Conservation (phyloP, 2,329 filamentous ascomycete genomes). For the Pyricularia sp. region DNA sequence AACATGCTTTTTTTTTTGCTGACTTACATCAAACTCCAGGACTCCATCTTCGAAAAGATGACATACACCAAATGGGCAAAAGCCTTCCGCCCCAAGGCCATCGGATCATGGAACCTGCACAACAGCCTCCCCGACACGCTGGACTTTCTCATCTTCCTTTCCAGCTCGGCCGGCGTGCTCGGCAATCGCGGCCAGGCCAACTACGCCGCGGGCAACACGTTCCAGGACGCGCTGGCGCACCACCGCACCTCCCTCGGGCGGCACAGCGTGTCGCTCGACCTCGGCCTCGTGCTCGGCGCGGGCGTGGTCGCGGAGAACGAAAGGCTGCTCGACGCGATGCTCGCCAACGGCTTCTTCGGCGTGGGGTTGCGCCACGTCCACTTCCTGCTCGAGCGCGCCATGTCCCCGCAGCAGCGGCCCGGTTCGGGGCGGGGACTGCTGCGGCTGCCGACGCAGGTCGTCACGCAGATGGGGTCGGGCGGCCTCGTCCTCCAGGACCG, state of each 20-base stretch:
- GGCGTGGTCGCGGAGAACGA: slow-evolving; percentile 41
- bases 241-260: slow-evolving; percentile 15
- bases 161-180: slow-evolving; percentile 40
- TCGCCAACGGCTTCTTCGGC: slow-evolving; percentile 39
- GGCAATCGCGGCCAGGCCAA: slow-evolving; percentile 45
- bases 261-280: slow-evolving; percentile 33
- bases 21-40: slow-evolving; percentile 13
- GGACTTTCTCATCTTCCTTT: slow-evolving; percentile 38
- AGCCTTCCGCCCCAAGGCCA: slow-evolving; percentile 33
- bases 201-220: slow-evolving; percentile 42
- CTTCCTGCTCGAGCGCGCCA: slow-evolving; percentile 31
- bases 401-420: slow-evolving; percentile 16
- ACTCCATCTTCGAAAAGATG: slow-evolving; percentile 37
- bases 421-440: slow-evolving; percentile 12
- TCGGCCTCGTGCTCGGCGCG: slow-evolving; percentile 38
- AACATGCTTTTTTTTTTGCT: no score
- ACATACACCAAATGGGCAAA: slow-evolving; percentile 27
- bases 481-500: slow-evolving; percentile 38
- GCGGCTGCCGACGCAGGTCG: slow-evolving; percentile 30
- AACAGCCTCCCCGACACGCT: slow-evolving; percentile 18
- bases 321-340: slow-evolving; percentile 31
- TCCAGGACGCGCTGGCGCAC: slow-evolving; percentile 33
- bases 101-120: slow-evolving; percentile 36
- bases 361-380: slow-evolving; percentile 37
- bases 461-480: slow-evolving; percentile 41